phyloP scores from a whole-genome alignment of 108 stramenopile genomes.

The Cyclostephanos tholiformis region DNA sequence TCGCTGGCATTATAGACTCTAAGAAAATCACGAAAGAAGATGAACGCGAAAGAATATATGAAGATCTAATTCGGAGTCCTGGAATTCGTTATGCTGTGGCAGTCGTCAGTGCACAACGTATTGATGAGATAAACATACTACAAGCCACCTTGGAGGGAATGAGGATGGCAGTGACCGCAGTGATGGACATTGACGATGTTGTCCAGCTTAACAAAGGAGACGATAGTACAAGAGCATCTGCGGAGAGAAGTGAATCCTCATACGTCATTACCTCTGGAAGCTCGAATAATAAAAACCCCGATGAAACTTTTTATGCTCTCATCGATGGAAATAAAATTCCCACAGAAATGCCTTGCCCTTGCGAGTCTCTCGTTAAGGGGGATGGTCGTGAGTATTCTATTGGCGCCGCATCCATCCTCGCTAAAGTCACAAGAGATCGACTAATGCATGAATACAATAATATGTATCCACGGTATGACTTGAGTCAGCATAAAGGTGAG shows the following conservation, averaged over 20 bases:
- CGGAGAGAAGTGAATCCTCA: slow-evolving; percentile 51
- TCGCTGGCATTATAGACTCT: slow-evolving; percentile 88
- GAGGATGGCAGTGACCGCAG: slow-evolving; percentile 63
- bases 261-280: slow-evolving; percentile 59
- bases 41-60: slow-evolving; percentile 58
- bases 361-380: slow-evolving; percentile 86
- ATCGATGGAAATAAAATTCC: slow-evolving; percentile 89
- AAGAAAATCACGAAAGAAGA: slow-evolving; percentile 90
- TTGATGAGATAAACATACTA: slow-evolving; percentile 98
- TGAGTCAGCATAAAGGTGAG: slow-evolving; percentile 88
- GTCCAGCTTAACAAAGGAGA: slow-evolving; percentile 9
- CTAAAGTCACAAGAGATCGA: slow-evolving; percentile 96
- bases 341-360: slow-evolving; percentile 72
- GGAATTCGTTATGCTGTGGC: slow-evolving; percentile 82
- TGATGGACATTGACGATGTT: slow-evolving; percentile 26
- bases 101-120: slow-evolving; percentile 78
- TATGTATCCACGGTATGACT: slow-evolving; percentile 85
- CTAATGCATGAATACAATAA: slow-evolving; percentile 90
- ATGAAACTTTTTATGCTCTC: slow-evolving; percentile 53
- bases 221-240: slow-evolving; percentile 30
- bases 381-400: slow-evolving; percentile 90
- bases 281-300: background rate
- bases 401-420: slow-evolving; percentile 95
- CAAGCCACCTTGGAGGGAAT: slow-evolving; percentile 94
- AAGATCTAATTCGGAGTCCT: slow-evolving; percentile 48